These are phyloP conservation scores for Cyclotella cryptica DNA, from an alignment of 108 stramenopile species.

Conservation along the genomic window DNA sequence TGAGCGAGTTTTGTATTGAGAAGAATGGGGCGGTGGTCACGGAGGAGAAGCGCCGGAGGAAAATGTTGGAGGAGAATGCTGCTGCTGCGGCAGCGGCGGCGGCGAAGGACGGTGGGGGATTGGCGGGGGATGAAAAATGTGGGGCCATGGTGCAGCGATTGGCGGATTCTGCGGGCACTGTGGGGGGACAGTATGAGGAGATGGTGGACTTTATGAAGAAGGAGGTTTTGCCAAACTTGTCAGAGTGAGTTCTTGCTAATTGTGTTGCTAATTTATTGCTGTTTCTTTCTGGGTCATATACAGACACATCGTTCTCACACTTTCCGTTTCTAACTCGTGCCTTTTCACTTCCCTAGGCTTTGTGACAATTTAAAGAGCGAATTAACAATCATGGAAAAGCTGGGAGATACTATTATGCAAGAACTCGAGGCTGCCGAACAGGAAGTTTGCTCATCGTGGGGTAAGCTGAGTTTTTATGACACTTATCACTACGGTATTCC, in stretches of 20 bases:
- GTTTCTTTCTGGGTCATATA: not conserved
- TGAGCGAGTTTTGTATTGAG: constrained; percentile 66
- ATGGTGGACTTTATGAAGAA: constrained; percentile 45
- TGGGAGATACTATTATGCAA: constrained; percentile 69
- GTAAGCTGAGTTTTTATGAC: constrained; percentile 35
- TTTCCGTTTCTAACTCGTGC: not conserved
- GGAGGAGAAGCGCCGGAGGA: constrained; percentile 65
- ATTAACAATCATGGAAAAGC: constrained; percentile 58
- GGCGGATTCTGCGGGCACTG: constrained; percentile 33
- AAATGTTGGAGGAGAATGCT: constrained; percentile 26
- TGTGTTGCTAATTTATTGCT: not conserved
- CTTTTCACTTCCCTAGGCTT: constrained; percentile 26
- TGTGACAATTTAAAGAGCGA: constrained; percentile 50
- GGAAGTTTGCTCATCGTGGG: constrained; percentile 71
- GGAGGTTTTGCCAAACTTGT: constrained; percentile 47
- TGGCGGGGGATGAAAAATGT: constrained; percentile 5
- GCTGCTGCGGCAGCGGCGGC: not conserved
- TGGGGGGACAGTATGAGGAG: constrained; percentile 46
- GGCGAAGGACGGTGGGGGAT: constrained; percentile 6
- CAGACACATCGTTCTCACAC: not conserved
- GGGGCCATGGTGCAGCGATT: constrained; percentile 22
- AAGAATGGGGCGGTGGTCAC: constrained; percentile 56
- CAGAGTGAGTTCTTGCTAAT: constrained; percentile 28
- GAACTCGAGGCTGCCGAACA: constrained; percentile 78
- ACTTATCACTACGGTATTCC: not conserved